Conservation (phyloP, 2,329 filamentous ascomycete genomes). For the Cladosporium sphaerospermum region DNA sequence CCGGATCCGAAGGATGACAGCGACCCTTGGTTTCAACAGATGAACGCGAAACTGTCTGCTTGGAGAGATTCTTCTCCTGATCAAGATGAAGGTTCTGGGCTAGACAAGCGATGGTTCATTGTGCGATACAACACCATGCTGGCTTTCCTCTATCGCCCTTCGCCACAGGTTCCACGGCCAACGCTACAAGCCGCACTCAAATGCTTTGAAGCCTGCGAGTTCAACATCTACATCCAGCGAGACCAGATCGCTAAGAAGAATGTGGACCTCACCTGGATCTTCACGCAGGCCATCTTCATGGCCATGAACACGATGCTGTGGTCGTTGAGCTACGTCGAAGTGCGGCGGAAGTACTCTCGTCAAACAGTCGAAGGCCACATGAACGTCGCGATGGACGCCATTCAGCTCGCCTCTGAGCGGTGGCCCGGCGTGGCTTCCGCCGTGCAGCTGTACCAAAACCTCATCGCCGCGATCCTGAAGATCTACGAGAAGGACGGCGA, state of each 20-base stretch:
- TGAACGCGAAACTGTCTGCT: conserved; percentile 69
- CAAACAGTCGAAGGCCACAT: conserved; percentile 73
- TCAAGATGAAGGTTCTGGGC: conserved; percentile 59
- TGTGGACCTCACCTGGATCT: conserved; percentile 90
- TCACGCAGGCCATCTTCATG: conserved; percentile 84
- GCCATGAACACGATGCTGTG: conserved; percentile 86
- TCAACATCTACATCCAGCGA: conserved; percentile 73
- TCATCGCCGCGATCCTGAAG: conserved; percentile 78
- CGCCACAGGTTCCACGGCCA: conserved; percentile 83
- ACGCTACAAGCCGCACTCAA: conserved; percentile 69
- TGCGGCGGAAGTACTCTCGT: conserved; percentile 64
- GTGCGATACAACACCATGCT: conserved; percentile 80
- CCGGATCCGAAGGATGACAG: conserved; percentile 68
- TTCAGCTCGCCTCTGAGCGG: conserved; percentile 72
- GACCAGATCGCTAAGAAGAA: conserved; percentile 70
- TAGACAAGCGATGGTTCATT: conserved; percentile 63
- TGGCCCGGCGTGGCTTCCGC: conserved; percentile 90
- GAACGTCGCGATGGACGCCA: conserved; percentile 67
- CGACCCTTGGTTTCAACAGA: conserved; percentile 79
- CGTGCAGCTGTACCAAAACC: conserved; percentile 76
- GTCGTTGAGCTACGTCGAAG: conserved; percentile 80
- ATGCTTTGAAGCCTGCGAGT: conserved; percentile 77
- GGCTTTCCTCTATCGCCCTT: conserved; percentile 81
- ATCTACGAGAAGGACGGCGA: conserved; percentile 66
- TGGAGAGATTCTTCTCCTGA: conserved; percentile 76